phyloP scores from a whole-genome alignment of 1,139 yeast species.

The Diutina neorugosa region DNA sequence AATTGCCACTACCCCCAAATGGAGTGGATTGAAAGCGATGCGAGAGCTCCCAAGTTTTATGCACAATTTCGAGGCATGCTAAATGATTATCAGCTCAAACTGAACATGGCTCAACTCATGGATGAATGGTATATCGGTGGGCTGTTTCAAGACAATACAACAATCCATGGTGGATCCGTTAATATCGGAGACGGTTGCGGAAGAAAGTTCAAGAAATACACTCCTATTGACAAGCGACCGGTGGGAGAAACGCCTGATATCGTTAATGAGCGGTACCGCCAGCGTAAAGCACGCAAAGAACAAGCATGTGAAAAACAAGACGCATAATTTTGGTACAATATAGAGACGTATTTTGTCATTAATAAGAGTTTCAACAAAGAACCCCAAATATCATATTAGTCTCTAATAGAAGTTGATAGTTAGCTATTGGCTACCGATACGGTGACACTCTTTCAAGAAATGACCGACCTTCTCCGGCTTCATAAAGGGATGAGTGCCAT shows the following conservation, averaged over 20 bases:
- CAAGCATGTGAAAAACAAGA: background rate
- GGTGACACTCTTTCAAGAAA: conserved; percentile 80
- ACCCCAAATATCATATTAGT: too few relatives aligned
- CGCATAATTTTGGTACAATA: too few relatives aligned
- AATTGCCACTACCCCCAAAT: conserved; percentile 71
- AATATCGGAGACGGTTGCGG: conserved; percentile 70
- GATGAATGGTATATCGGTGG: conserved; percentile 12
- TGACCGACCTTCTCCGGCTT: conserved; percentile 78
- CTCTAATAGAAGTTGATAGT: background rate
- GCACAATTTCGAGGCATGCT: conserved; percentile 18
- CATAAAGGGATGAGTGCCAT: conserved; percentile 97
- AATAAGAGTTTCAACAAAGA: background rate
- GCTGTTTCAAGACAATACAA: background rate
- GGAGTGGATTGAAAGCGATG: conserved; percentile 40
- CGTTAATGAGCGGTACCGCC: conserved; percentile 52
- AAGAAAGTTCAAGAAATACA: conserved; percentile 41
- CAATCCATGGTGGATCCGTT: conserved; percentile 19
- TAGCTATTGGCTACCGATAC: conserved; percentile 36
- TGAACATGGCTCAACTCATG: conserved; percentile 23
- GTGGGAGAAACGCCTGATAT: conserved; percentile 50
- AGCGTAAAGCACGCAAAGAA: conserved; percentile 22
- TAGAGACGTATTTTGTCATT: too few relatives aligned
- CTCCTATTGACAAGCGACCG: conserved; percentile 46
- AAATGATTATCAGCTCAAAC: conserved; percentile 24
- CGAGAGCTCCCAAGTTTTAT: conserved; percentile 11